Conservation (phyloP, 495 filamentous ascomycete genomes). For the Chaetomium cochliodes region DNA sequence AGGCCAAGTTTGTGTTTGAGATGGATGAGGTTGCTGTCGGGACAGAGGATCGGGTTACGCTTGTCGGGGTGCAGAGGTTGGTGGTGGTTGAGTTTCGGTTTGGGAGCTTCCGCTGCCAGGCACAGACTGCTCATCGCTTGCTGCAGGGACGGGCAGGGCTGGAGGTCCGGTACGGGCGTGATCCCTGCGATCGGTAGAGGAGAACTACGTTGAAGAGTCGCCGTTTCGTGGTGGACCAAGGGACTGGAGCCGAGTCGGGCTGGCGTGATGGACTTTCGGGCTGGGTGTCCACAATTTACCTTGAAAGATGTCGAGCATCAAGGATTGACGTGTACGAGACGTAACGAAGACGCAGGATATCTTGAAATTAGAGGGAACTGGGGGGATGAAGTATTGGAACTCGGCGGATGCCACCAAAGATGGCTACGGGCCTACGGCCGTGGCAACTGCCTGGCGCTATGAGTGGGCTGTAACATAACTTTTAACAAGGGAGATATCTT, state of each 20-base stretch:
- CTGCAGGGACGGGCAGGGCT: neutral
- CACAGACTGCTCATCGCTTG: neutral
- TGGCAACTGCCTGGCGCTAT: no score
- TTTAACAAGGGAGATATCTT: no score
- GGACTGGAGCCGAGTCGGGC: no score
- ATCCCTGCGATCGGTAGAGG: neutral
- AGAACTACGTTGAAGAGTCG: neutral
- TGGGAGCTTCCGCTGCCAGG: constrained; percentile 2
- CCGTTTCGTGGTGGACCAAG: neutral
- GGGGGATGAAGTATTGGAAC: no score
- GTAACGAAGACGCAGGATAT: no score
- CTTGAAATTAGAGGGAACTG: no score
- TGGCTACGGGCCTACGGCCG: no score
- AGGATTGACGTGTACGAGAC: no score
- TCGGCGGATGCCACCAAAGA: no score
- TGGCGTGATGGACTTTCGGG: neutral
- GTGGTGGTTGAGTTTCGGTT: neutral
- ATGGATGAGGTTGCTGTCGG: neutral
- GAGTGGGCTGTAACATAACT: no score
- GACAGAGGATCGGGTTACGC: neutral
- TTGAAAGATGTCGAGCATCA: no score
- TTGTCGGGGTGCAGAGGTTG: neutral
- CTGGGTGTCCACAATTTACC: no score
- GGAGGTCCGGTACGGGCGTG: neutral
- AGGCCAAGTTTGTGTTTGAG: neutral